Evolutionary conservation across 306 rosid species (phyloP).

Genomic region (Cotoneaster glaucophyllus): DNA sequence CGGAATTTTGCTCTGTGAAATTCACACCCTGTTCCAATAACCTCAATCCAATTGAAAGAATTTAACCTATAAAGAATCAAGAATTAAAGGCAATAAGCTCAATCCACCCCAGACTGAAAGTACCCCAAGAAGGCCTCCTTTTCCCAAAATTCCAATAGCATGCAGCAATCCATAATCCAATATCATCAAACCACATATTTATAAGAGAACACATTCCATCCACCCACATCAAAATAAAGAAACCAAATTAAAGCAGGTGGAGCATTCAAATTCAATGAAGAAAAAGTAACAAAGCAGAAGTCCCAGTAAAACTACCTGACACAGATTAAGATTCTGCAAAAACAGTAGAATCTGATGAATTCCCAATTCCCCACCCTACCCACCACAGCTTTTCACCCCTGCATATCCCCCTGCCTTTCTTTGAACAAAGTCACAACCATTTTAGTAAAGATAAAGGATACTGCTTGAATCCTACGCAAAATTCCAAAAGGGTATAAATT

Average conservation of each 20-base stretch:
- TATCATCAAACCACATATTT: slow-evolving; percentile 8
- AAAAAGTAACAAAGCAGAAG: slow-evolving; percentile 6
- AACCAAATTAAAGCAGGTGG: slow-evolving; percentile 18
- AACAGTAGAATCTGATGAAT: slow-evolving; percentile 34
- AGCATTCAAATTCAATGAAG: slow-evolving; percentile 7
- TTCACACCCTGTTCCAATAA: slow-evolving; percentile 2
- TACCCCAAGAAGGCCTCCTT: slow-evolving; percentile 7
- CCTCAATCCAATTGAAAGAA: background rate
- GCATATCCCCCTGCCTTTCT: slow-evolving; percentile 15
- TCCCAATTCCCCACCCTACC: slow-evolving; percentile 18
- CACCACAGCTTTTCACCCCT: slow-evolving; percentile 19
- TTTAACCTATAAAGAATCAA: background rate
- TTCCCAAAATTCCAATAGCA: slow-evolving; percentile 13
- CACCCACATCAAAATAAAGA: slow-evolving; percentile 22
- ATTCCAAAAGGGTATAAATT: slow-evolving; percentile 13
- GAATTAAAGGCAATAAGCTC: slow-evolving; percentile 5
- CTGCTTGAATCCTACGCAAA: slow-evolving; percentile 61
- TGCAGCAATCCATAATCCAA: slow-evolving; percentile 9
- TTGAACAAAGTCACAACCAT: slow-evolving; percentile 2
- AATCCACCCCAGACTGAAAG: slow-evolving; percentile 14
- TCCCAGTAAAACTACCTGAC: slow-evolving; percentile 39
- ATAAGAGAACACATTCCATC: slow-evolving; percentile 12
- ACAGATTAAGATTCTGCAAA: slow-evolving; percentile 30
- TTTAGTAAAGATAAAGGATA: slow-evolving; percentile 12
- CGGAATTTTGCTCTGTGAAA: background rate